phyloP scores from a whole-genome alignment of 2,329 filamentous ascomycete genomes.

The Colletotrichum musicola region DNA sequence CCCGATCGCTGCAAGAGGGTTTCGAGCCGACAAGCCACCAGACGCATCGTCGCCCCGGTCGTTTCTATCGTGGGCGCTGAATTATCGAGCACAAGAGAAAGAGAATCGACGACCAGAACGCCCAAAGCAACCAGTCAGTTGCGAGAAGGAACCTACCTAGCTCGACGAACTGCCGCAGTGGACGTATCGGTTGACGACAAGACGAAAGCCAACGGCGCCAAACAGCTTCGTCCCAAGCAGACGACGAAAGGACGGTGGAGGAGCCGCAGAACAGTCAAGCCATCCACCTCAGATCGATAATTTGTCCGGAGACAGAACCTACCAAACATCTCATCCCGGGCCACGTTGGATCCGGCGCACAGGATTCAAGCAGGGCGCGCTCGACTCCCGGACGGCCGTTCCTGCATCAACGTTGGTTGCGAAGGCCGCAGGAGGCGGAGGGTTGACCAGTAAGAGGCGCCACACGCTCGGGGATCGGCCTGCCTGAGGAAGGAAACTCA shows the following conservation, averaged over 20 bases:
- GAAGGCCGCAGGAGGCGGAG: not conserved
- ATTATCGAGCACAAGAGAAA: too few species aligned
- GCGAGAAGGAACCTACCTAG: too few species aligned
- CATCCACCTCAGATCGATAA: too few species aligned
- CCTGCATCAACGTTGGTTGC: constrained; percentile 15
- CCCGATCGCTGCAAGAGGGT: constrained; percentile 10
- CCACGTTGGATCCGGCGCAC: not conserved
- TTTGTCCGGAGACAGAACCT: too few species aligned
- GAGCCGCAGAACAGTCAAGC: not conserved
- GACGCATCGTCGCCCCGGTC: not conserved
- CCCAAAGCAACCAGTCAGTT: too few species aligned
- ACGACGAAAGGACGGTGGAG: not conserved
- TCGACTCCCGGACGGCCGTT: not conserved
- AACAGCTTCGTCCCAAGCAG: too few species aligned
- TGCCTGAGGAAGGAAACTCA: not conserved
- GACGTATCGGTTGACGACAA: too few species aligned
- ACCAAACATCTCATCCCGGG: constrained; percentile 2
- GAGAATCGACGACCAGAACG: too few species aligned
- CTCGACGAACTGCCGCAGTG: too few species aligned
- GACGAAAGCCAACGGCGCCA: too few species aligned
- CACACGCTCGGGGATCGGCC: not conserved
- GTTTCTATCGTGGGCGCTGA: too few species aligned
- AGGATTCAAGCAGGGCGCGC: constrained; percentile 10
- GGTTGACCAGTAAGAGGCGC: not conserved
- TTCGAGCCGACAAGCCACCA: not conserved